Evolutionary conservation across 179 eudicot genomes (phyloP), one percentile per base, ranked within the genome.

Genomic region (Patellifolia procumbens): DNA sequence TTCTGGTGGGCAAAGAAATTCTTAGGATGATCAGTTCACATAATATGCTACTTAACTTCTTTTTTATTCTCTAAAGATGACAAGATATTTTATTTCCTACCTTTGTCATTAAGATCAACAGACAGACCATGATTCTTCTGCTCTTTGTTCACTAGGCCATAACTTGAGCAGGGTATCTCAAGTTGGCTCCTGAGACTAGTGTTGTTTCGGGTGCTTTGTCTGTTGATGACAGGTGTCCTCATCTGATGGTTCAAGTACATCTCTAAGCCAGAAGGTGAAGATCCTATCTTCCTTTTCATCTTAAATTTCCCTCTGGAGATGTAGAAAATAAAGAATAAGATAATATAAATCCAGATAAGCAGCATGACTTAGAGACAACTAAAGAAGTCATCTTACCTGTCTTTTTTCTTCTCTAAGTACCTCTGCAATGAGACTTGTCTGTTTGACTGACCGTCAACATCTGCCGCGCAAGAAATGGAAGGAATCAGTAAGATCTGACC

Each of bases 341-440:
- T 65, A 83, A 72, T 79, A 72, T 77, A 67, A 46, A n/a, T 55
- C 43, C 39, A 49, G 42, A 48, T 69, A 39, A 65, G 76, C 64
- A 76, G 49, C 46, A 51, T 70, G 74, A 69, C 53, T 35, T 56
- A 65, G 16, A 52, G 34, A 78, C 37, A 49, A 67, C 24, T 29
- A 45, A 42, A 48, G 71, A 37, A 13, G n/a, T n/a, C n/a, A n/a
- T n/a, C 8, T 5, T 86, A 92, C 99, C 99, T 89, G 81, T 95
- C 99, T 83, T 95, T 94, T 78, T 82, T 83, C 85, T 92, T 95
- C 80, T 92, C 95, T 39, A 81, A 95, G 78, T 90, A 95, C 87
- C 95, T 90, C 72, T 87, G 99, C 70, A 95, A 83, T 34, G 93
- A 92, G 51, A 88, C 95, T 76, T 92, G 91, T 83, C 97, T 88